Percentiles rank a stretch among this genome's conserved stretches.
phyloP scores from a whole-genome alignment of 805 yeast species.

The Candida incommunis region DNA sequence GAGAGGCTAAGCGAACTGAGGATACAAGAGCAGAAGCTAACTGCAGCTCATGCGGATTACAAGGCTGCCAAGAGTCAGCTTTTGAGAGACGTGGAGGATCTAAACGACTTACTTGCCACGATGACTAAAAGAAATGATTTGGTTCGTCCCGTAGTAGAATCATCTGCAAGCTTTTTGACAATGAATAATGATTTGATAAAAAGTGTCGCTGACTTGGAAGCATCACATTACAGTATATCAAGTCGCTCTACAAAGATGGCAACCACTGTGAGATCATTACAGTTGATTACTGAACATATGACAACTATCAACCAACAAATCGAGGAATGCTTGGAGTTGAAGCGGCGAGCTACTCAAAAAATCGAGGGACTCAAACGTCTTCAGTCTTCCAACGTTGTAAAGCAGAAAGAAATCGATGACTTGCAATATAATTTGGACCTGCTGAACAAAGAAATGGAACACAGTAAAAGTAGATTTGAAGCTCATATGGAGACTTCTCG shows the following conservation, averaged over 20 bases:
- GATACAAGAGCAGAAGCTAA: slow-evolving; percentile 44
- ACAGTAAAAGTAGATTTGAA: background rate
- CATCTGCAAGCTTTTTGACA: background rate
- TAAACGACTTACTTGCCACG: background rate
- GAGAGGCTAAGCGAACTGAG: slow-evolving; percentile 46
- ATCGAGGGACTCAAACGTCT: background rate
- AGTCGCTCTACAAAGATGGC: background rate
- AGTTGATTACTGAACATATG: background rate
- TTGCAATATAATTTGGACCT: background rate
- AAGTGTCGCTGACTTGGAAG: background rate
- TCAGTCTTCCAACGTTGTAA: background rate
- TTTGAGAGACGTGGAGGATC: slow-evolving; percentile 37
- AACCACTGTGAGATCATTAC: background rate
- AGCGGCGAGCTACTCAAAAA: background rate
- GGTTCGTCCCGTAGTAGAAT: background rate
- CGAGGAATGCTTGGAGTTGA: background rate
- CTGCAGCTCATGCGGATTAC: slow-evolving; percentile 48
- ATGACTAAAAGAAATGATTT: background rate
- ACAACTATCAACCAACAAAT: background rate
- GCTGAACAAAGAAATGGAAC: background rate
- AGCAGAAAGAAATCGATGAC: background rate
- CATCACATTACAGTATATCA: background rate
- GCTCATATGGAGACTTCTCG: background rate
- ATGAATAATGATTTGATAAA: background rate
- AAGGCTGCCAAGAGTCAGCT: slow-evolving; percentile 46